A percentile compares a stretch with the other conserved stretches of the same genome.
phyloP scores from a whole-genome alignment of 2,329 filamentous ascomycete genomes.

The Talaromyces albobiverticillius region DNA sequence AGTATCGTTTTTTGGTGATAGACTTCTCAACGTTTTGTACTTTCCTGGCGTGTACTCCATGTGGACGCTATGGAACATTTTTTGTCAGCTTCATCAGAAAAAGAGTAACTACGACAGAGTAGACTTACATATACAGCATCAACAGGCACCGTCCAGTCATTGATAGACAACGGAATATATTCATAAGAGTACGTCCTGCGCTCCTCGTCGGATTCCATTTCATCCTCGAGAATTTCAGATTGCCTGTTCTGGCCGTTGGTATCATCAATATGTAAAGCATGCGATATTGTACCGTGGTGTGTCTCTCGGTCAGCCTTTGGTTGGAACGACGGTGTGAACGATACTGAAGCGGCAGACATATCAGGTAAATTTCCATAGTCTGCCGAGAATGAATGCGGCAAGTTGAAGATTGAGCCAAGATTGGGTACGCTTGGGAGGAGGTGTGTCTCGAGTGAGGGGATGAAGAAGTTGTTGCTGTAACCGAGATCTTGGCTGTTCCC shows the following conservation, averaged over 20 bases:
- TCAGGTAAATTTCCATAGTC: background rate
- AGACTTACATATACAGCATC: conserved; percentile 15
- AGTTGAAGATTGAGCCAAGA: conserved; percentile 13
- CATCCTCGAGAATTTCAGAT: background rate
- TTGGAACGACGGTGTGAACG: background rate
- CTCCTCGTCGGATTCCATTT: conserved; percentile 5
- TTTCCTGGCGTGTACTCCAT: conserved; percentile 15
- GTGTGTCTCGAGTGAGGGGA: conserved; percentile 6
- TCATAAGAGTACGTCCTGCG: conserved; percentile 14
- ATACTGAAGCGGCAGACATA: background rate
- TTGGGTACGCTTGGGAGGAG: conserved; percentile 11
- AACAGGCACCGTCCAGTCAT: conserved; percentile 15
- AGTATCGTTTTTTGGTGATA: conserved; percentile 12
- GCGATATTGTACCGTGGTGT: background rate
- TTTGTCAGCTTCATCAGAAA: background rate
- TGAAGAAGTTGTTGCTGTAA: conserved; percentile 3
- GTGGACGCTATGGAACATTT: conserved; percentile 5
- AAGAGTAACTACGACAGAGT: background rate
- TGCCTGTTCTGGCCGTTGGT: background rate
- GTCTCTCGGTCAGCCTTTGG: background rate
- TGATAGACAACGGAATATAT: conserved; percentile 14
- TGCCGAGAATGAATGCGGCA: conserved; percentile 7
- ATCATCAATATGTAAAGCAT: background rate
- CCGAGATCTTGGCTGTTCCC: background rate
- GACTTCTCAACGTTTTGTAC: conserved; percentile 5